phyloP scores from a whole-genome alignment of 495 filamentous ascomycete species.

The Lophiotrema nucula region DNA sequence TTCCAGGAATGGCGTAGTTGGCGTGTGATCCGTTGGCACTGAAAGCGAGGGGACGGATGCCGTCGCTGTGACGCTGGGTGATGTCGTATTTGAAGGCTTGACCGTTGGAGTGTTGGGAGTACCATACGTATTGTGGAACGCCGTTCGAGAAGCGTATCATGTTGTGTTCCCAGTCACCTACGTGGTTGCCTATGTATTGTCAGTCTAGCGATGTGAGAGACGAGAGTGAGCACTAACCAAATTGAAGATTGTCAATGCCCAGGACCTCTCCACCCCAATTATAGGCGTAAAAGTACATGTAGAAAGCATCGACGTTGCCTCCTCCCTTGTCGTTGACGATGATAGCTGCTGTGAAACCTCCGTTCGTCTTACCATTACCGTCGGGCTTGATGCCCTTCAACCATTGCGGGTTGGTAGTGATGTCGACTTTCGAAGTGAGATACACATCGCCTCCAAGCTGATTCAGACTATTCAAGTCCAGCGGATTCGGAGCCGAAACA shows the following conservation, averaged over 20 bases:
- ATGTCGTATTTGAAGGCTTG: slow-evolving; percentile 62
- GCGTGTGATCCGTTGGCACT: slow-evolving; percentile 59
- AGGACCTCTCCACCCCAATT: slow-evolving; percentile 49
- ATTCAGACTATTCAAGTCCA: slow-evolving; percentile 60
- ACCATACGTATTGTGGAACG: slow-evolving; percentile 59
- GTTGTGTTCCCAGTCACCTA: slow-evolving; percentile 68
- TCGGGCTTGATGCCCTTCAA: slow-evolving; percentile 48
- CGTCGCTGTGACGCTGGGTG: slow-evolving; percentile 46
- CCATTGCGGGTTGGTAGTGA: slow-evolving; percentile 55
- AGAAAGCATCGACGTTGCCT: slow-evolving; percentile 62
- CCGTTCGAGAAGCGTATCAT: slow-evolving; percentile 66
- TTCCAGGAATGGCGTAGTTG: slow-evolving; percentile 54
- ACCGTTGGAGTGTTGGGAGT: slow-evolving; percentile 60
- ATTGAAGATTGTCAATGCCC: slow-evolving; percentile 31
- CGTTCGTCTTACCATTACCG: slow-evolving; percentile 47
- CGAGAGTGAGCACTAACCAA: slow-evolving; percentile 18
- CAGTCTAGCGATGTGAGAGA: background rate
- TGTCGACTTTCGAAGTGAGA: slow-evolving; percentile 58
- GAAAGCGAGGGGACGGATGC: slow-evolving; percentile 49
- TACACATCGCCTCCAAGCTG: slow-evolving; percentile 52
- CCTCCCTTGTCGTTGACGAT: slow-evolving; percentile 57
- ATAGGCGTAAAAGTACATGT: slow-evolving; percentile 68
- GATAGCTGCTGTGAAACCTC: slow-evolving; percentile 50
- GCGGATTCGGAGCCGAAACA: slow-evolving; percentile 45
- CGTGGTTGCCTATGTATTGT: slow-evolving; percentile 53